Conservation (phyloP, 345 rosid genomes). For the Ceriops zippeliana region DNA sequence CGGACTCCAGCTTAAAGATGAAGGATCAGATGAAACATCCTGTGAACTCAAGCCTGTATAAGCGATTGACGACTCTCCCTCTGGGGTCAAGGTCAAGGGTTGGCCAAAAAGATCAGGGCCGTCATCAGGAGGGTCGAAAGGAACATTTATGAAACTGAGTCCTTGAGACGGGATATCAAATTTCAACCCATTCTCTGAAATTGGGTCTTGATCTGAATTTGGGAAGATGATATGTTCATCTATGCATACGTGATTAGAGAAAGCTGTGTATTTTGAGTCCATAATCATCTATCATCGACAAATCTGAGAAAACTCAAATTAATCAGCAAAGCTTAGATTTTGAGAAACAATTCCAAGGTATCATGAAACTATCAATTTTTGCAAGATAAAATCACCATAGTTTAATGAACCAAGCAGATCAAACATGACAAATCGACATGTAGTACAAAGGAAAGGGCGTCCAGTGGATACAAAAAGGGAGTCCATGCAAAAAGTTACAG, state of each 20-base stretch:
- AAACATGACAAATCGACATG: too few relatives aligned
- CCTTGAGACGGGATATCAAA: conserved; percentile 5
- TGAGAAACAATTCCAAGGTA: too few relatives aligned
- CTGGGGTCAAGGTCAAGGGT: conserved; percentile 12
- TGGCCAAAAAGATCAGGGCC: conserved; percentile 1
- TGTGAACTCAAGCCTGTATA: neutral
- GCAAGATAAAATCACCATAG: too few relatives aligned
- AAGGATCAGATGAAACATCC: neutral
- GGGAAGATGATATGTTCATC: neutral
- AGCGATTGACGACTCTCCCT: conserved; percentile 6
- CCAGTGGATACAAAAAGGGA: too few relatives aligned
- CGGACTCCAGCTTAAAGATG: conserved; percentile 3
- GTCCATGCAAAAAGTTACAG: too few relatives aligned
- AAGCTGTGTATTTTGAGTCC: neutral
- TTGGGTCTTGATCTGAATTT: neutral
- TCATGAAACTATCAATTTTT: too few relatives aligned
- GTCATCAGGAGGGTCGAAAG: conserved; percentile 15
- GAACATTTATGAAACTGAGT: conserved; percentile 9
- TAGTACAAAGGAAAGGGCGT: too few relatives aligned
- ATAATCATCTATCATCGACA: neutral
- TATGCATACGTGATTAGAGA: neutral
- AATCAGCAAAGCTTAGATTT: neutral
- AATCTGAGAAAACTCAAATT: neutral
- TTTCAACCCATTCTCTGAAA: neutral
- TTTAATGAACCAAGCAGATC: too few relatives aligned